Conservation (phyloP, 108 stramenopile genomes). For the Skeletonema menzelii region DNA sequence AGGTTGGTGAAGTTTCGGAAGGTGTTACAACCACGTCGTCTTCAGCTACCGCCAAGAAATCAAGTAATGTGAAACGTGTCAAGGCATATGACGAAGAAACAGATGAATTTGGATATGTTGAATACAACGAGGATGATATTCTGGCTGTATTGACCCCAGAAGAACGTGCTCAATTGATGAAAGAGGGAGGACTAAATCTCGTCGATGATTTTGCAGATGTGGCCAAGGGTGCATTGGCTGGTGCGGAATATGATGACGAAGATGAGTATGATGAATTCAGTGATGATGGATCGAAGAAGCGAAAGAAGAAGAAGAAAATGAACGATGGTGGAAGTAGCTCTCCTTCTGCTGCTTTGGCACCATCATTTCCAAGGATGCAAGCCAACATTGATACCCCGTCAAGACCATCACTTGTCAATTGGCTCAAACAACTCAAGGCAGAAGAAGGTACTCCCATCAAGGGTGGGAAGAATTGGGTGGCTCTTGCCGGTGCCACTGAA, state of each 20-base stretch:
- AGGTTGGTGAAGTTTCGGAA: not conserved
- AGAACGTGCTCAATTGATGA: slow-evolving; percentile 55
- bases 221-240: slow-evolving; percentile 20
- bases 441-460: slow-evolving; percentile 71
- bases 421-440: slow-evolving; percentile 76
- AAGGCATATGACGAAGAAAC: slow-evolving; percentile 55
- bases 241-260: slow-evolving; percentile 27
- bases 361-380: slow-evolving; percentile 8
- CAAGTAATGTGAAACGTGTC: slow-evolving; percentile 27
- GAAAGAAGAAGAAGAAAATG: slow-evolving; percentile 22
- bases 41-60: not conserved
- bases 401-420: slow-evolving; percentile 71
- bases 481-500: slow-evolving; percentile 71
- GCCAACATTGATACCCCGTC: slow-evolving; percentile 32
- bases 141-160: slow-evolving; percentile 67
- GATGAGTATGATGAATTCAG: slow-evolving; percentile 4
- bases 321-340: not conserved
- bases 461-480: slow-evolving; percentile 84
- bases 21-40: not conserved
- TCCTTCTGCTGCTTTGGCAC: not conserved
- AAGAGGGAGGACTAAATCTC: slow-evolving; percentile 38
- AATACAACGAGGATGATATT: slow-evolving; percentile 72
- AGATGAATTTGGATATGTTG: slow-evolving; percentile 53
- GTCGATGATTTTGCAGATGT: slow-evolving; percentile 24
- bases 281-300: slow-evolving; percentile 4